Evolutionary conservation across 441 rosid species (phyloP), one percentile per base, ranked within the genome.

Genomic region (Melastoma candidum): DNA sequence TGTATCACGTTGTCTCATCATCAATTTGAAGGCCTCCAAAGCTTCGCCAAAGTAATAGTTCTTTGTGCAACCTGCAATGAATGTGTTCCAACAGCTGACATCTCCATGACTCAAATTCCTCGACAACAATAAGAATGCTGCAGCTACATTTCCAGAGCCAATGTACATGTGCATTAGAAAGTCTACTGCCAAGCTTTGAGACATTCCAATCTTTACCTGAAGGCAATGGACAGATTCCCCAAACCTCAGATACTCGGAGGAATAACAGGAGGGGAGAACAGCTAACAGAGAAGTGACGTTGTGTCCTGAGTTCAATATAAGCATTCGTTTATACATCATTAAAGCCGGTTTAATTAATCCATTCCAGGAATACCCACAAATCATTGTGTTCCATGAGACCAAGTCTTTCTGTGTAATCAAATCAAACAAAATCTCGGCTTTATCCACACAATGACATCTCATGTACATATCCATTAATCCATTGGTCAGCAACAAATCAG

Each of bases 161-260:
- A 72, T 64, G 56, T 77, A 79, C 82, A 76, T 71, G 64, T 67
- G 65, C 66, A 69, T 67, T 32, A 76, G 59, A 29, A 83, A 71
- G 65, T 70, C 75, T 51, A 69, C 53, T 9, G 65, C 71, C 56
- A 70, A 68, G 49, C 55, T 55, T 32, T 62, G 61, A 48, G 67
- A 67, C 63, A 80, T 66, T 27, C 90, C 85, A 43, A 72, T 47
- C 68, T 80, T 82, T 51, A 74, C 55, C 68, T 72, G 77, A 80
- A 73, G 74, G 58, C 78, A 67, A 36, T 82, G 84, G 53, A 76
- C 57, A 48, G 74, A 74, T 71, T 69, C 63, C 10, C 85, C 90
- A 60, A 72, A 77, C 51, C 63, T 41, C 50, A 76, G 77, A 52
- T 64, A 69, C 53, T 67, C 61, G 49, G 68, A 67, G 53, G 80